Evolutionary conservation across 2,329 filamentous ascomycete species (phyloP).

Genomic region (Niveomyces coronatus): DNA sequence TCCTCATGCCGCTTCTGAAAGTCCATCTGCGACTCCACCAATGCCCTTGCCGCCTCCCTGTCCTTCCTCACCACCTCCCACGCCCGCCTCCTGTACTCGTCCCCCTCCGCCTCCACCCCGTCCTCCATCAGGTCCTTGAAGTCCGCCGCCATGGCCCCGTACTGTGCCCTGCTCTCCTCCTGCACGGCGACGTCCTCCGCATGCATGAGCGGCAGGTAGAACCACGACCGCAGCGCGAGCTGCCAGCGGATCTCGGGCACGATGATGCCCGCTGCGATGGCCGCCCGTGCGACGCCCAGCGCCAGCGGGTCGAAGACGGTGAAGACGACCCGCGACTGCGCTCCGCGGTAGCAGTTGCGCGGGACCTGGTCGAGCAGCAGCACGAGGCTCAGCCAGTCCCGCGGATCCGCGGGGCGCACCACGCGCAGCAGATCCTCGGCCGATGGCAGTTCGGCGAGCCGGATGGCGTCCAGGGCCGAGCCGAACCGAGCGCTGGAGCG

Average conservation of each 20-base stretch:
- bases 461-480: constrained; percentile 25
- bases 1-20: constrained; percentile 36
- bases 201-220: constrained; percentile 51
- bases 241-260: constrained; percentile 22
- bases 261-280: constrained; percentile 23
- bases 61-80: constrained; percentile 17
- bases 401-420: constrained; percentile 17
- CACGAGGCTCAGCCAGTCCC: constrained; percentile 38
- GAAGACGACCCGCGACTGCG: constrained; percentile 35
- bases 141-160: constrained; percentile 23
- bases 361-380: constrained; percentile 54
- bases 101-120: constrained; percentile 6
- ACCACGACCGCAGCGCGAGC: constrained; percentile 39
- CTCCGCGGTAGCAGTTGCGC: constrained; percentile 48
- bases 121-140: constrained; percentile 21
- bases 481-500: constrained; percentile 20
- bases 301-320: constrained; percentile 46
- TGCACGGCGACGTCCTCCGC: constrained; percentile 40
- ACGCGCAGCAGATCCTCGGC: constrained; percentile 20
- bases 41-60: constrained; percentile 16
- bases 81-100: constrained; percentile 19
- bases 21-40: constrained; percentile 16
- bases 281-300: constrained; percentile 28
- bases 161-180: constrained; percentile 22
- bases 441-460: constrained; percentile 16